Percentiles rank a stretch among this genome's conserved stretches.
Conservation (phyloP, 2,329 filamentous ascomycete genomes). For the Penicillium sp. region DNA sequence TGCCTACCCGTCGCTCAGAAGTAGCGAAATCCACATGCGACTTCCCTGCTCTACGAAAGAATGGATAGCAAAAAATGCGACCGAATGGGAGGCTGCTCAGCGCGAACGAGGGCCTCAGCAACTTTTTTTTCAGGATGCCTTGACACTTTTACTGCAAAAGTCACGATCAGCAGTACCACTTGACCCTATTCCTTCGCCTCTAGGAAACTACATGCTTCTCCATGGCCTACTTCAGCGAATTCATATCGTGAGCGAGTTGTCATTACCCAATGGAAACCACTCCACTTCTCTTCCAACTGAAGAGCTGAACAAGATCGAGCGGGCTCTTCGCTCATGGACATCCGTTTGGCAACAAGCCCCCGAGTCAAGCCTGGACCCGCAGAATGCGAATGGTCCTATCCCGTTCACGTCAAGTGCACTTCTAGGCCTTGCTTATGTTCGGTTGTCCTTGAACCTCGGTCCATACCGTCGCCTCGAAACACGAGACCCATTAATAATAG, state of each 20-base stretch:
- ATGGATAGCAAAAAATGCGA: conserved; percentile 34
- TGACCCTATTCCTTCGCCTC: conserved; percentile 43
- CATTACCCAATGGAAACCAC: conserved; percentile 32
- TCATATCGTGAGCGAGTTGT: conserved; percentile 35
- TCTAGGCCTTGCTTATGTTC: conserved; percentile 34
- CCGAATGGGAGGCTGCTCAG: conserved; percentile 34
- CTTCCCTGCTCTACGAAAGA: conserved; percentile 40
- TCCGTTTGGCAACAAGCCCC: conserved; percentile 38
- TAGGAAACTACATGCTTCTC: conserved; percentile 71
- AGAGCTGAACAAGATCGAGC: conserved; percentile 36
- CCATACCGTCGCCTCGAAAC: conserved; percentile 65
- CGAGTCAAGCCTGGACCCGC: conserved; percentile 36
- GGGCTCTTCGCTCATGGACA: conserved; percentile 37
- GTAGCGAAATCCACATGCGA: conserved; percentile 38
- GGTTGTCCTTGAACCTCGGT: conserved; percentile 51
- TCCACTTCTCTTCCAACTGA: conserved; percentile 32
- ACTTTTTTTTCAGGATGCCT: conserved; percentile 36
- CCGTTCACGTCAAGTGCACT: conserved; percentile 36
- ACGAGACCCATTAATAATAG: conserved; percentile 63
- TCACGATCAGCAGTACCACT: conserved; percentile 27
- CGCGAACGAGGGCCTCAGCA: conserved; percentile 29
- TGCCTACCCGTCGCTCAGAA: conserved; percentile 38
- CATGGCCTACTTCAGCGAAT: conserved; percentile 72
- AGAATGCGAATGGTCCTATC: conserved; percentile 35
- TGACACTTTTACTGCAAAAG: conserved; percentile 33